A percentile compares a stretch with the other conserved stretches of the same genome.
Evolutionary conservation across 2,329 filamentous ascomycete genomes (phyloP).

Genomic region (Cordyceps cateniannulata): DNA sequence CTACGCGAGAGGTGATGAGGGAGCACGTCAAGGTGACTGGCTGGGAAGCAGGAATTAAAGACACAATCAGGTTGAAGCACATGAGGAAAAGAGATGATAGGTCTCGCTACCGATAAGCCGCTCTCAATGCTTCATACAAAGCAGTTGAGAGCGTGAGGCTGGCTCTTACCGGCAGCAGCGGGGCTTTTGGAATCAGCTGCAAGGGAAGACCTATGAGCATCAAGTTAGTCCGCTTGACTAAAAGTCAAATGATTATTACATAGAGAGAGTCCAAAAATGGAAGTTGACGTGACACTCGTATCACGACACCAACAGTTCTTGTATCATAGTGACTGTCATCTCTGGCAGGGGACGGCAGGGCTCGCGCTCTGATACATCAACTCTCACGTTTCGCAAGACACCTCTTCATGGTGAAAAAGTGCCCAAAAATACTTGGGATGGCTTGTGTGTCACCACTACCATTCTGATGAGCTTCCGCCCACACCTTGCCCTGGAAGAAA

Average conservation of each 20-base stretch:
- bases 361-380: not conserved
- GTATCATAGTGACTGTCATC: not conserved
- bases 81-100: no score
- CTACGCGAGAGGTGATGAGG: not conserved
- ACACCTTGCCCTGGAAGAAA: not conserved
- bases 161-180: no score
- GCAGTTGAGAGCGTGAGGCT: no score
- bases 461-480: not conserved
- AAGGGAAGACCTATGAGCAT: not conserved
- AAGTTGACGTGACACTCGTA: not conserved
- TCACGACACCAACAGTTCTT: not conserved
- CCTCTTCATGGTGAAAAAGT: not conserved
- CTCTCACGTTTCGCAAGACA: not conserved
- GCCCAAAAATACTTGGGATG: not conserved
- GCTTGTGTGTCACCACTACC: no score
- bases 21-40: not conserved
- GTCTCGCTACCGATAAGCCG: no score
- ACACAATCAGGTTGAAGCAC: no score
- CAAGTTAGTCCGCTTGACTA: rapidly evolving
- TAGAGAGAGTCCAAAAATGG: not conserved
- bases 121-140: no score
- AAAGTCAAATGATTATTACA: not conserved
- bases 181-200: not conserved
- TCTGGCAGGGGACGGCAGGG: not conserved
- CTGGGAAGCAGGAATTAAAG: not conserved